These are phyloP conservation scores for Solanum aculeatissimum DNA, from an alignment of 305 asterid genomes.

Conservation along the genomic window DNA sequence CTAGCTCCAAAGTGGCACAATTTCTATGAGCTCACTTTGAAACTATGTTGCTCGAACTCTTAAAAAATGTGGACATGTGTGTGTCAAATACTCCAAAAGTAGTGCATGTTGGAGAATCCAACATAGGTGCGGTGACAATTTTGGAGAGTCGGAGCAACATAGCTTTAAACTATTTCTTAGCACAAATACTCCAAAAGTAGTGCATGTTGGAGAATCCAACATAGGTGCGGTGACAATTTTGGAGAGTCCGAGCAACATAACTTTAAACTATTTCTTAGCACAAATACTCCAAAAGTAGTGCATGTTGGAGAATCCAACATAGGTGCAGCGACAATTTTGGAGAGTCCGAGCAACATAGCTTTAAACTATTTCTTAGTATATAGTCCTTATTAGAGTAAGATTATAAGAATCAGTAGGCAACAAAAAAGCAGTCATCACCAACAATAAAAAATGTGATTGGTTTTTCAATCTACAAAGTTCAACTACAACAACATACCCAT, in stretches of 20 bases:
- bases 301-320: too few species aligned
- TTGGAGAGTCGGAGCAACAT: too few species aligned
- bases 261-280: too few species aligned
- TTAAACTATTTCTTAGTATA: neutral
- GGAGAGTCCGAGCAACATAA: too few species aligned
- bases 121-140: too few species aligned
- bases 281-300: too few species aligned
- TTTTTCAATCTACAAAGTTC: neutral
- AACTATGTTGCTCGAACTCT: neutral
- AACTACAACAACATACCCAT: neutral
- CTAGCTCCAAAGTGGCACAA: neutral
- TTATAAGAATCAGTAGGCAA: neutral
- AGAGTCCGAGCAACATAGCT: neutral
- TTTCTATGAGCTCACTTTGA: neutral
- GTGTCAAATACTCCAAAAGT: neutral
- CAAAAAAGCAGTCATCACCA: neutral
- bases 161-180: too few species aligned
- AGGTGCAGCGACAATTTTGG: too few species aligned
- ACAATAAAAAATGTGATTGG: neutral
- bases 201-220: neutral
- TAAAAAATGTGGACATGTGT: neutral
- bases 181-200: too few species aligned
- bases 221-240: too few species aligned
- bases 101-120: neutral
- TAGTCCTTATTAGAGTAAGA: neutral